Evolutionary conservation across 805 yeast genomes (phyloP), one percentile per base, ranked within the genome.

Genomic region (Jamesozyma spencerorum): DNA sequence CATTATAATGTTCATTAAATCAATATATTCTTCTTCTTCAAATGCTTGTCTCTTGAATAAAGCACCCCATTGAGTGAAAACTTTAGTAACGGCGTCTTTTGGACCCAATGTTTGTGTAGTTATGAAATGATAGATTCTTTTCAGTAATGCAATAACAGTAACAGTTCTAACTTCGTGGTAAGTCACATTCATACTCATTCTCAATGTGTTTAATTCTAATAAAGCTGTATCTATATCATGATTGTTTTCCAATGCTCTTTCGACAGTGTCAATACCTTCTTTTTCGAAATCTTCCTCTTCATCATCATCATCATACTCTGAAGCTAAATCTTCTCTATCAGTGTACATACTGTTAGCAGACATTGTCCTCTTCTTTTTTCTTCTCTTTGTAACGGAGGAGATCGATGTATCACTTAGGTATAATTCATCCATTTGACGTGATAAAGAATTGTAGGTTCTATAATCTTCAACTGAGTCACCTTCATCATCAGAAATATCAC

Each of bases 151-250:
- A 30, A 70, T 69, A 28, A 78, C 68, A 0, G 95, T 85, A 4
- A 95, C 94, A 24, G 68, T 63, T 57, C 97, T 75, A 12, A 92
- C 97, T 56, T 88, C 95, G 54, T 85, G 94, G 62, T 92, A 90
- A 0, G 92, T 75, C 14, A 87, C 98, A 59, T 92, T 86, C 92
- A 88, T 83, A 54, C 96, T 85, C 98, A 92, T 90, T 65, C 97
- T 75, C 55, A 92, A 71, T 0, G 98, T 92, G 59, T 90, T 90
- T 53, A 92, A 73, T 65, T 92, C 98, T 44, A 92, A 67, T 47
- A 86, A 65, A 0, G 98, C 97, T 12, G 95, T 88, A 58, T 90
- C 97, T 45, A 86, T 70, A 54, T 85, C 94, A 62, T 92, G 98
- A 60, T 86, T 84, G 55, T 88, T 81, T 50, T 84, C 90, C 62